Percentiles rank a stretch among this genome's conserved stretches.
These are phyloP conservation scores for Ricinus communis DNA, from an alignment of 345 rosid genomes.

Conservation along the genomic window DNA sequence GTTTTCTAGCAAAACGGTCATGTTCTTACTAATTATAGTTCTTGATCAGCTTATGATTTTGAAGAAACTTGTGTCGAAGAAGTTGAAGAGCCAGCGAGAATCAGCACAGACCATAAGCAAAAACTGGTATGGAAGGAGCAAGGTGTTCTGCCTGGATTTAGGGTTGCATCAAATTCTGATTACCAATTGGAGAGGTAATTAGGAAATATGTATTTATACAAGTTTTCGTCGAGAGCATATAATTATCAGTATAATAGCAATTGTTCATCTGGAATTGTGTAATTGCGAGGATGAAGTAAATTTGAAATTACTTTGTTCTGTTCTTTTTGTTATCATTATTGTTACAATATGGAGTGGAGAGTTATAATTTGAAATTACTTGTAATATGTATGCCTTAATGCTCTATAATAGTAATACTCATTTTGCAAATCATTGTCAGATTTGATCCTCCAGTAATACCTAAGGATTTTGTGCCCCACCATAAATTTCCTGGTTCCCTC, in stretches of 20 bases:
- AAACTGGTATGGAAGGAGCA: conserved; percentile 62
- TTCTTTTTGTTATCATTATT: background rate
- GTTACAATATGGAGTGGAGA: background rate
- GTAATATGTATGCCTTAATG: no score
- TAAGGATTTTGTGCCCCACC: conserved; percentile 72
- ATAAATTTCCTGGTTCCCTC: conserved; percentile 64
- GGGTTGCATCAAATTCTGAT: conserved; percentile 62
- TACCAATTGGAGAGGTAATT: conserved; percentile 69
- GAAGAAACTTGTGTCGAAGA: conserved; percentile 67
- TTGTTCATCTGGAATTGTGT: background rate
- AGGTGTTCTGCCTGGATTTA: conserved; percentile 71
- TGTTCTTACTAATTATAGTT: conserved; percentile 14
- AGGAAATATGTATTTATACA: background rate
- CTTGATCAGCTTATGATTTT: conserved; percentile 62
- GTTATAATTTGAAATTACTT: no score
- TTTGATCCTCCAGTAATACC: conserved; percentile 82
- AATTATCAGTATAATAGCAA: background rate
- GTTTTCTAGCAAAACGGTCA: background rate
- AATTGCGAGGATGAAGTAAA: background rate
- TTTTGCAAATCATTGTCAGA: conserved; percentile 39
- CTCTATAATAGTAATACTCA: background rate
- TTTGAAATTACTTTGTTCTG: background rate
- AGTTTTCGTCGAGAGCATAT: background rate
- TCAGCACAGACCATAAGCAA: conserved; percentile 46
- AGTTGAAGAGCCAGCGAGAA: conserved; percentile 65